These are phyloP conservation scores for Leccinum variicolor DNA, from an alignment of 768 basidiomycete genomes.

Conservation along the genomic window DNA sequence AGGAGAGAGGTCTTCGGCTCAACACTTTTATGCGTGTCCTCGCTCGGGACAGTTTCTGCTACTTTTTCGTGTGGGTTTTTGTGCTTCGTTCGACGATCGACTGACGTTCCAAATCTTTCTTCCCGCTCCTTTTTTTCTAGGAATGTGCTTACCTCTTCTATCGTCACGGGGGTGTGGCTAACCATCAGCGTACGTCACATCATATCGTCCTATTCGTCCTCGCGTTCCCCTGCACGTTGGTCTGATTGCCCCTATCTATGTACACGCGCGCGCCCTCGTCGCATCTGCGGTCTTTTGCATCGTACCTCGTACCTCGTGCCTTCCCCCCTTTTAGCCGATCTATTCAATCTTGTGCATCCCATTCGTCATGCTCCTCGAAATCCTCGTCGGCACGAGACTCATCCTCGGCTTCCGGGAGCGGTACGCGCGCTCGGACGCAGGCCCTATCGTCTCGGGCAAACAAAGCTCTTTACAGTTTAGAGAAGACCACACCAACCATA, in stretches of 20 bases:
- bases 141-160: slow-evolving; percentile 21
- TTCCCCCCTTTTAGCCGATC: slow-evolving; percentile 7
- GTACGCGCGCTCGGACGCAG: slow-evolving; percentile 15
- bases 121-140: slow-evolving; percentile 6
- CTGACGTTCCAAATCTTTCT: no score
- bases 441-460: slow-evolving; percentile 2
- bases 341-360: slow-evolving; percentile 31
- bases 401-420: slow-evolving; percentile 33
- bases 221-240: background rate
- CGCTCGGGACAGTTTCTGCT: slow-evolving; percentile 29
- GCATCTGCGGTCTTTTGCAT: background rate
- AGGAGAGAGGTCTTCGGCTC: slow-evolving; percentile 2
- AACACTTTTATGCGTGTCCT: slow-evolving; percentile 24
- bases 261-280: background rate
- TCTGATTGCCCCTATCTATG: background rate
- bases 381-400: slow-evolving; percentile 29
- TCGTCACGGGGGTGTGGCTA: slow-evolving; percentile 28
- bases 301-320: background rate
- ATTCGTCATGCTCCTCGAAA: slow-evolving; percentile 31
- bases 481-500: background rate
- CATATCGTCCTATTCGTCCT: no score
- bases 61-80: slow-evolving; percentile 29
- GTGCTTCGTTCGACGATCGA: background rate
- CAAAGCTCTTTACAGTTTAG: slow-evolving; percentile 17
- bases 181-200: slow-evolving; percentile 18